Percentiles rank a stretch among this genome's conserved stretches.
Conservation (phyloP, 768 basidiomycete species). For the Macrolepiota dolichaula region DNA sequence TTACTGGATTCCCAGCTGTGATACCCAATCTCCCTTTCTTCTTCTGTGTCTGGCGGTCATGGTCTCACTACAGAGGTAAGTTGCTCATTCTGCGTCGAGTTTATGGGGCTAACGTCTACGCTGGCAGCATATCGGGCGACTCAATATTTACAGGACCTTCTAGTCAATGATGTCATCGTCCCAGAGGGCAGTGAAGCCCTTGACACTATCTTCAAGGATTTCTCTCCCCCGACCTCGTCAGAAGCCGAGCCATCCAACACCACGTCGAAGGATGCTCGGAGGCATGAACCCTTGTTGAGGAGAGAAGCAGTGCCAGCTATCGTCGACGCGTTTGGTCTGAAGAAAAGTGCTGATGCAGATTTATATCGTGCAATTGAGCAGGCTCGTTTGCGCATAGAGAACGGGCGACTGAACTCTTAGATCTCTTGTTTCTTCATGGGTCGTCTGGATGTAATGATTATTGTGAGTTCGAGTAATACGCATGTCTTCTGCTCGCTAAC, state of each 20-base stretch:
- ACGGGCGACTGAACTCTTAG: slow-evolving; percentile 1
- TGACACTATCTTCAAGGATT: slow-evolving; percentile 49
- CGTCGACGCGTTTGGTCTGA: slow-evolving; percentile 41
- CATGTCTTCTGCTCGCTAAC: background rate
- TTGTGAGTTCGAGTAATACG: background rate
- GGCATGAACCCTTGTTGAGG: slow-evolving; percentile 41
- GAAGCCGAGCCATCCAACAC: slow-evolving; percentile 4
- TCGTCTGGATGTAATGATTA: background rate
- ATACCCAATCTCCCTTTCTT: slow-evolving; percentile 86
- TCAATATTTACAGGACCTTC: slow-evolving; percentile 58
- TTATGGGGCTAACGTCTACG: background rate
- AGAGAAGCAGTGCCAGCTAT: slow-evolving; percentile 54
- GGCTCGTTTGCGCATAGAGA: slow-evolving; percentile 32
- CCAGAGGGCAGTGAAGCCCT: slow-evolving; percentile 53
- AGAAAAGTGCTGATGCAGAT: slow-evolving; percentile 41
- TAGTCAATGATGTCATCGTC: slow-evolving; percentile 52
- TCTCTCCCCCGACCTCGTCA: slow-evolving; percentile 1
- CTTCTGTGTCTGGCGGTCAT: slow-evolving; percentile 82
- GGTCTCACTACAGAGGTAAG: slow-evolving; percentile 79
- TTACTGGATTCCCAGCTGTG: slow-evolving; percentile 43
- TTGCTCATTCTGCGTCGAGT: background rate
- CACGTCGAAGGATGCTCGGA: slow-evolving; percentile 7
- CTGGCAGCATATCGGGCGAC: slow-evolving; percentile 65
- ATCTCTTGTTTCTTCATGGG: background rate
- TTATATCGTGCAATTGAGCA: slow-evolving; percentile 68